Conservation (phyloP, 1,139 yeast species). For the Schizosaccharomyces versatilis region DNA sequence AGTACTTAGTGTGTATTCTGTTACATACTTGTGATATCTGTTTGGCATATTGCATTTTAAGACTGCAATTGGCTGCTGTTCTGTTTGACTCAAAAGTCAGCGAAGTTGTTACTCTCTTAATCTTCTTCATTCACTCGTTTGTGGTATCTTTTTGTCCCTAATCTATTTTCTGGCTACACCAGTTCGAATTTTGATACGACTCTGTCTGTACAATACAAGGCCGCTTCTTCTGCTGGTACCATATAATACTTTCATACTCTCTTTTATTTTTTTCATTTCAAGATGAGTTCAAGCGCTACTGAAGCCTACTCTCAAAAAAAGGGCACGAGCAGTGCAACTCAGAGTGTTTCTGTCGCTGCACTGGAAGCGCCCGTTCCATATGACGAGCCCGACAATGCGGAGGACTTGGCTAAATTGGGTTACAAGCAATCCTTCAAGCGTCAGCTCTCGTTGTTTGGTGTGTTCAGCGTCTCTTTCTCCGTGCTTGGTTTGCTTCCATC, state of each 20-base stretch:
- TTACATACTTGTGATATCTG: no score
- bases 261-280: background rate
- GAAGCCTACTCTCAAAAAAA: background rate
- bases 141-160: no score
- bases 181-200: background rate
- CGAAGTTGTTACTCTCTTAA: no score
- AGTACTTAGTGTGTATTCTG: no score
- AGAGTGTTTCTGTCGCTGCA: background rate
- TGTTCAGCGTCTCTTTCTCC: conserved; percentile 32
- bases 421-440: conserved; percentile 55
- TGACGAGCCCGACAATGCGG: background rate
- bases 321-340: background rate
- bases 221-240: background rate
- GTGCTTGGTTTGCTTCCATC: conserved; percentile 55
- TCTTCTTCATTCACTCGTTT: no score
- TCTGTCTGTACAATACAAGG: background rate
- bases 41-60: no score
- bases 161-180: no score
- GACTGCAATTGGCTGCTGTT: no score
- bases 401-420: conserved; percentile 26
- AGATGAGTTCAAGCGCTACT: background rate
- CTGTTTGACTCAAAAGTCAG: no score
- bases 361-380: no score
- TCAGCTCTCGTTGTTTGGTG: conserved; percentile 41
- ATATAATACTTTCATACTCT: background rate